A percentile compares a stretch with the other conserved stretches of the same genome.
These are phyloP conservation scores for Acanthamoeba sp. DNA, from an alignment of 208 protist species.

Conservation along the genomic window DNA sequence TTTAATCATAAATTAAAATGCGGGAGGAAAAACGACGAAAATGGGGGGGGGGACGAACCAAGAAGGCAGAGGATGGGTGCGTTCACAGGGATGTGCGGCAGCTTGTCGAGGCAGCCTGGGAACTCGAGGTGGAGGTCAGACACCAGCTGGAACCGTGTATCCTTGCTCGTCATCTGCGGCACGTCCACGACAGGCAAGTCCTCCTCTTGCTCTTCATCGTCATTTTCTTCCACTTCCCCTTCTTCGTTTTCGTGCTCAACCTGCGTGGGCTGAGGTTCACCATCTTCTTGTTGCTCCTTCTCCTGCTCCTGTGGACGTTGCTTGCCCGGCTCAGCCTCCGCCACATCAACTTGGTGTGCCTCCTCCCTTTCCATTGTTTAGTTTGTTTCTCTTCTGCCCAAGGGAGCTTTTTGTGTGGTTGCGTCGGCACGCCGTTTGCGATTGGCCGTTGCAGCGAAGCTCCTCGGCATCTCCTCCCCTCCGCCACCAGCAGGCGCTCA, in stretches of 20 bases:
- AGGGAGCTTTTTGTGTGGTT: too few relatives aligned
- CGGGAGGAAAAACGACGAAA: neutral
- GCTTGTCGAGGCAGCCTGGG: neutral
- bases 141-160: neutral
- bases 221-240: neutral
- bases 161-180: neutral
- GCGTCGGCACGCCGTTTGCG: too few relatives aligned
- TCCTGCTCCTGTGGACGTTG: too few relatives aligned
- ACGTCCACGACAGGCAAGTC: neutral
- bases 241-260: neutral
- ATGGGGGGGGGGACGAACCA: neutral
- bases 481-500: too few relatives aligned
- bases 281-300: too few relatives aligned
- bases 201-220: neutral
- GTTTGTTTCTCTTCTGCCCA: too few relatives aligned
- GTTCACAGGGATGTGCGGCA: constrained; percentile 2
- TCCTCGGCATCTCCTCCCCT: too few relatives aligned
- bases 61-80: constrained; percentile 27
- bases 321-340: too few relatives aligned
- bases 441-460: too few relatives aligned
- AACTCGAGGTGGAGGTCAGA: constrained; percentile 43
- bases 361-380: too few relatives aligned
- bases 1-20: neutral
- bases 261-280: too few relatives aligned
- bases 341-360: too few relatives aligned